These are phyloP conservation scores for Scortechinia acanthostroma DNA, from an alignment of 2,329 filamentous ascomycete species.

Conservation along the genomic window DNA sequence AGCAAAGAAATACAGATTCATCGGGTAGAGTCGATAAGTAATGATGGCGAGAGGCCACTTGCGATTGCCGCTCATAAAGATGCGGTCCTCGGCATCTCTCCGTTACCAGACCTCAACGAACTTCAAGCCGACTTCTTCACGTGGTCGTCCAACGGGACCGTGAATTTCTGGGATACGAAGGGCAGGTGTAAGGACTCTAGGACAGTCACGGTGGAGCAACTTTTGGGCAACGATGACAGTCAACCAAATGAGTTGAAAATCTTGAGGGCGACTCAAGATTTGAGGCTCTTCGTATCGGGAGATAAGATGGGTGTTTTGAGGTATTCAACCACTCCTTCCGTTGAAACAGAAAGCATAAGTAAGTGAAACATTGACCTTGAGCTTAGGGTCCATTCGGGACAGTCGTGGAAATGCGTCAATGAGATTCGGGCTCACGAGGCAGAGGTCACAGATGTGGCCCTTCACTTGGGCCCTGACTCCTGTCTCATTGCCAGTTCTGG, in stretches of 20 bases:
- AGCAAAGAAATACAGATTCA: constrained; percentile 38
- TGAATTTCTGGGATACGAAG: constrained; percentile 48
- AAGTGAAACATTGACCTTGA: too few relatives aligned
- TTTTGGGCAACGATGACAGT: background rate
- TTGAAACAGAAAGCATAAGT: too few relatives aligned
- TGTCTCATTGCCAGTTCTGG: constrained; percentile 45
- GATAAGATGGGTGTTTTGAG: constrained; percentile 52
- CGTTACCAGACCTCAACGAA: constrained; percentile 29
- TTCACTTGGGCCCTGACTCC: constrained; percentile 29
- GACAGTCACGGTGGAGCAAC: constrained; percentile 38
- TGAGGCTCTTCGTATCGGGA: constrained; percentile 41
- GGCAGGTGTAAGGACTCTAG: constrained; percentile 36
- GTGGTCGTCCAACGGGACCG: constrained; percentile 48
- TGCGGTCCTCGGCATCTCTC: constrained; percentile 30
- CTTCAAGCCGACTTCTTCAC: constrained; percentile 46
- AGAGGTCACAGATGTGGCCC: constrained; percentile 51
- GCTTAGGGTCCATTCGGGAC: constrained; percentile 27
- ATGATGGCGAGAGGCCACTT: background rate
- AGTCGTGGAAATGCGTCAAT: constrained; percentile 30
- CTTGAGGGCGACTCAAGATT: constrained; percentile 22
- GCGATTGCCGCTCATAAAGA: background rate
- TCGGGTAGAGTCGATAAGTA: constrained; percentile 23
- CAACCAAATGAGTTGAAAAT: background rate
- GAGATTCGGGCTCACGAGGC: constrained; percentile 50
- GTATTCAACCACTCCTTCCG: too few relatives aligned